Conservation (phyloP, 345 rosid genomes). For the Alliaria petiolata region DNA sequence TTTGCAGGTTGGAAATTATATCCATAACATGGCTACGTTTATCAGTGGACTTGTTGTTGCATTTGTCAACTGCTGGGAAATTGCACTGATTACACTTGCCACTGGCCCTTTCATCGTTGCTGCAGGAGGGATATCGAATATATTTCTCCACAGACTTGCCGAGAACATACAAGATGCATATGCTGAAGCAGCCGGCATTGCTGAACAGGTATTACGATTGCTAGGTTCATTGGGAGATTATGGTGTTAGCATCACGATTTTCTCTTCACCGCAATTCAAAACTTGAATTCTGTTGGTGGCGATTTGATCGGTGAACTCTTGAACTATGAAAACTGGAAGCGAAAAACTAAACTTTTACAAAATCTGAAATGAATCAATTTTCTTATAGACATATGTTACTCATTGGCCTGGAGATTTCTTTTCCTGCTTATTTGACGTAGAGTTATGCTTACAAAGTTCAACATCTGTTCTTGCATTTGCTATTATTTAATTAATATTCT, state of each 20-base stretch:
- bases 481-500: background rate
- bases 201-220: slow-evolving; percentile 76
- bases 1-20: slow-evolving; percentile 87
- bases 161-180: slow-evolving; percentile 99
- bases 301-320: background rate
- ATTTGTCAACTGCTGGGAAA: slow-evolving; percentile 93
- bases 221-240: slow-evolving; percentile 2
- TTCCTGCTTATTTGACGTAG: background rate
- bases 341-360: background rate
- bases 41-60: slow-evolving; percentile 83
- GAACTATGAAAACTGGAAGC: background rate
- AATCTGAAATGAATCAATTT: background rate
- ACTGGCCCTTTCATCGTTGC: slow-evolving; percentile 98
- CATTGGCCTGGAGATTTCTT: background rate
- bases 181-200: slow-evolving; percentile 95
- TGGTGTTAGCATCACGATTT: background rate
- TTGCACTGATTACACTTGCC: slow-evolving; percentile 79
- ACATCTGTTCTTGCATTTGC: background rate
- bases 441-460: slow-evolving; percentile 11
- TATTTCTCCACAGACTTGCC: slow-evolving; percentile 93
- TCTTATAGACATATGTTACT: background rate
- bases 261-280: background rate
- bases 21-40: slow-evolving; percentile 98
- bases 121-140: slow-evolving; percentile 95
- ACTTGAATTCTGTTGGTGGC: background rate